Conservation (phyloP, 192 early-diverging fungal species). For the Backusella liffmaniae region DNA sequence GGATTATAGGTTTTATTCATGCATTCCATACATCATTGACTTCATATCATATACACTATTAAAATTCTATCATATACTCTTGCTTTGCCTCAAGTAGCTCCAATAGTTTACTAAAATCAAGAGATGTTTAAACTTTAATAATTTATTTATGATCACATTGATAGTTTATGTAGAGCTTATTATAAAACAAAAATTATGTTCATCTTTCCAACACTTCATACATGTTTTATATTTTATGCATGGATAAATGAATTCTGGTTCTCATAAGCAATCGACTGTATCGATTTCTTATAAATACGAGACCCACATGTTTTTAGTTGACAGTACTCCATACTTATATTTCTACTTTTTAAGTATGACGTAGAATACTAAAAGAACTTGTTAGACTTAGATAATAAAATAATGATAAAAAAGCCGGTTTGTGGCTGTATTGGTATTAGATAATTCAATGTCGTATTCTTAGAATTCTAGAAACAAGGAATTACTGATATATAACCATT, state of each 20-base stretch:
- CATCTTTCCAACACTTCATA: too few species aligned
- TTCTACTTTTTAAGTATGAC: not conserved
- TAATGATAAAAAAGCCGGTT: not conserved
- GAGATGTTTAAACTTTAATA: not conserved
- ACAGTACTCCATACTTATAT: not conserved
- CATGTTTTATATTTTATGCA: not conserved
- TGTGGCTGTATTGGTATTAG: not conserved
- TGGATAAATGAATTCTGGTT: not conserved
- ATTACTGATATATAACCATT: not conserved
- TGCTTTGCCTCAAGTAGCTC: not conserved
- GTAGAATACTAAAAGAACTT: not conserved
- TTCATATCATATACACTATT: not conserved
- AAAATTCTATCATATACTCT: not conserved
- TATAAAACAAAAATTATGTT: too few species aligned
- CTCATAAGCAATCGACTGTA: not conserved
- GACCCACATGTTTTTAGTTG: not conserved
- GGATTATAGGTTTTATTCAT: too few species aligned
- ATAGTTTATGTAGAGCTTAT: too few species aligned
- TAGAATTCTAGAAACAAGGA: not conserved
- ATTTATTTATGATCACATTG: too few species aligned
- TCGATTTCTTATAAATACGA: not conserved
- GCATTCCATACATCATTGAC: too few species aligned
- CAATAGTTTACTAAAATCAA: not conserved
- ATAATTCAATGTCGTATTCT: not conserved
- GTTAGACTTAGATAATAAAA: not conserved